phyloP scores from a whole-genome alignment of 768 basidiomycete species.

The Lactarius hatsudake region DNA sequence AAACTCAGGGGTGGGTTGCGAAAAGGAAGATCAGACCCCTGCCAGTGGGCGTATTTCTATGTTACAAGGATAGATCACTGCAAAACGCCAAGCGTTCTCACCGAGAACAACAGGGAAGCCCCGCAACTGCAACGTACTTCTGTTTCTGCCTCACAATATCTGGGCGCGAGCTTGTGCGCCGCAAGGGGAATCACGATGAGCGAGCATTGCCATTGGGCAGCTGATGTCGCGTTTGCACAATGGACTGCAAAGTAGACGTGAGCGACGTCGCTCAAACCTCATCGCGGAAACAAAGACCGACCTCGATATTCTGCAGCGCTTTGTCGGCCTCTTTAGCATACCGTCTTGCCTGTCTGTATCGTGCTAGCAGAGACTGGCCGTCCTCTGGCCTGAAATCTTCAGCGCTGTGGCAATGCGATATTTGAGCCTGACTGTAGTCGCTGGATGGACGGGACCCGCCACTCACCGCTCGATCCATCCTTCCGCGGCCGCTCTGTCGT shows the following conservation, averaged over 20 bases:
- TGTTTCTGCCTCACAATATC: background rate
- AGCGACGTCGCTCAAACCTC: background rate
- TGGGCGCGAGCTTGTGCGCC: background rate
- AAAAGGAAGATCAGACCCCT: background rate
- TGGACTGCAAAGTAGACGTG: background rate
- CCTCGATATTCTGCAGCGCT: background rate
- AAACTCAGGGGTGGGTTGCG: background rate
- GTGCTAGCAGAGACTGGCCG: background rate
- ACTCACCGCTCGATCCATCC: background rate
- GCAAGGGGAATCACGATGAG: background rate
- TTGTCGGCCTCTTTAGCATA: background rate
- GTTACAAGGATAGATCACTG: background rate
- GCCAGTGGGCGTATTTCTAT: background rate
- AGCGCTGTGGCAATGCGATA: background rate
- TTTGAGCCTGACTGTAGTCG: background rate
- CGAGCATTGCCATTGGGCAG: background rate
- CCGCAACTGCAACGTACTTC: background rate
- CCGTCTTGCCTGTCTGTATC: background rate
- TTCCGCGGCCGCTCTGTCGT: background rate
- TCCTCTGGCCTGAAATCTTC: conserved; percentile 4
- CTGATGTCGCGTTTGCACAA: background rate
- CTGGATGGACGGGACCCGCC: background rate
- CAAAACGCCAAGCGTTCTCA: background rate
- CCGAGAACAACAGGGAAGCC: background rate
- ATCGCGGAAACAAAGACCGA: background rate